A percentile compares a stretch with the other conserved stretches of the same genome.
phyloP scores from a whole-genome alignment of 352 stramenopile species.

The Phytopythium vexans region DNA sequence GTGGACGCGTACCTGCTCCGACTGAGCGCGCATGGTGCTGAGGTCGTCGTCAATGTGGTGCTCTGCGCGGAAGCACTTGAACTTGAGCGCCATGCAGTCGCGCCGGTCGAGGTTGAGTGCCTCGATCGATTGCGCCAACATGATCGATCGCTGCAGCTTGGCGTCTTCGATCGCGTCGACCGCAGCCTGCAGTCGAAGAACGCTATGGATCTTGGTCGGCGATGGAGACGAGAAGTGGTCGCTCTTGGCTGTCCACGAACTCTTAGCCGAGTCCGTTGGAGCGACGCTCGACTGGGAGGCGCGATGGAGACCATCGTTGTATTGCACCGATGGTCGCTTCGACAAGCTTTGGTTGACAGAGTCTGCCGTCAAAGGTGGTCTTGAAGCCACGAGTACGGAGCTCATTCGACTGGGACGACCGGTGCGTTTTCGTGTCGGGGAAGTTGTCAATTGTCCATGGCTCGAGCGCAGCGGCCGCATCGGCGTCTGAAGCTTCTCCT shows the following conservation, averaged over 20 bases:
- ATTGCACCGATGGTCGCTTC: not conserved
- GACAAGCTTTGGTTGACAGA: no score
- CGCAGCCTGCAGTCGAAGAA: conserved; percentile 50
- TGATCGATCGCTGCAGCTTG: conserved; percentile 33
- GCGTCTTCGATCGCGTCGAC: conserved; percentile 41
- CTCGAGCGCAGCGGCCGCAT: conserved; percentile 22
- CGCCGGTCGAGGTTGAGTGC: conserved; percentile 47
- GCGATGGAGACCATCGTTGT: not conserved
- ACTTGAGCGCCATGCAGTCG: conserved; percentile 55
- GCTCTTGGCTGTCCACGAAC: no score
- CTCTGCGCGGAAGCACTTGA: conserved; percentile 31
- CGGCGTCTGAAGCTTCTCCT: conserved; percentile 36
- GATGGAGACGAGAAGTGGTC: not conserved
- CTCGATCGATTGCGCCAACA: conserved; percentile 35
- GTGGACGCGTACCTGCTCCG: conserved; percentile 37
- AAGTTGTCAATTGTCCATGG: not conserved
- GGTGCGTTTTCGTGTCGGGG: not conserved
- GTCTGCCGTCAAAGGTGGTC: not conserved
- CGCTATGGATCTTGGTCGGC: conserved; percentile 28
- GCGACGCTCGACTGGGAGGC: not conserved
- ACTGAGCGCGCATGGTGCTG: conserved; percentile 39
- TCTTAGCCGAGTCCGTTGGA: conserved; percentile 4
- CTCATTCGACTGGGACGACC: conserved; percentile 2
- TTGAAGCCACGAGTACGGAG: not conserved
- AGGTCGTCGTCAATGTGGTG: conserved; percentile 40